These are phyloP conservation scores for Termitomyces sp. DNA, from an alignment of 768 basidiomycete genomes.

Conservation along the genomic window DNA sequence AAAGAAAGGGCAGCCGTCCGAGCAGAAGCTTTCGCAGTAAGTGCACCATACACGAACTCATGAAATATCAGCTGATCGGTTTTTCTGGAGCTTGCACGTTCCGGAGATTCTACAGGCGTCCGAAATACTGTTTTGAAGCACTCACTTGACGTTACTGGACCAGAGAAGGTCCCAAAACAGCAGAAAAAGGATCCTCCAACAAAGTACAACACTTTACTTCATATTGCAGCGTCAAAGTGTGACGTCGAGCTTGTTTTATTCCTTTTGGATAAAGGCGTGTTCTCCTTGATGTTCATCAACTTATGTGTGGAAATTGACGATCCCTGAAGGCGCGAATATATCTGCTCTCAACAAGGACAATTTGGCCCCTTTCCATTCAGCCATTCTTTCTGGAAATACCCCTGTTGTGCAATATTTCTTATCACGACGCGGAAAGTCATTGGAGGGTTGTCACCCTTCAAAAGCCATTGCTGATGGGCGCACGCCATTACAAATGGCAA, in stretches of 20 bases:
- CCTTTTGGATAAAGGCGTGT: slow-evolving; percentile 30
- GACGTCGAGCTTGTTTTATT: slow-evolving; percentile 25
- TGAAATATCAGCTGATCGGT: not conserved
- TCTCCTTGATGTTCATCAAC: not conserved
- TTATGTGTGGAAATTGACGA: not conserved
- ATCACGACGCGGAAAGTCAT: slow-evolving; percentile 22
- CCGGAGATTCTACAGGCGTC: slow-evolving; percentile 21
- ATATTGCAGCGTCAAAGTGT: slow-evolving; percentile 29
- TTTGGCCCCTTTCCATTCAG: slow-evolving; percentile 29
- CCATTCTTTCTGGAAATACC: slow-evolving; percentile 28
- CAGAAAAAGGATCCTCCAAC: slow-evolving; percentile 16
- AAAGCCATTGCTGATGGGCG: slow-evolving; percentile 29
- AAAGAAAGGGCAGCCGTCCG: slow-evolving; percentile 20
- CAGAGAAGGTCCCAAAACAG: slow-evolving; percentile 19
- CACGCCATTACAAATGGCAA: slow-evolving; percentile 31
- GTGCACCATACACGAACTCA: not conserved
- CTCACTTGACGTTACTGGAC: slow-evolving; percentile 27
- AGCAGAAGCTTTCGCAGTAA: slow-evolving; percentile 25
- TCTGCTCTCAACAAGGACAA: slow-evolving; percentile 24
- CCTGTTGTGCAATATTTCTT: slow-evolving; percentile 27
- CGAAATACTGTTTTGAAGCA: slow-evolving; percentile 21
- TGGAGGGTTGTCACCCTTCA: slow-evolving; percentile 29
- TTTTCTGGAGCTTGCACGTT: slow-evolving; percentile 18
- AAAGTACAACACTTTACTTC: slow-evolving; percentile 27
- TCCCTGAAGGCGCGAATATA: slow-evolving; percentile 24